Evolutionary conservation across 345 rosid genomes (phyloP).

Genomic region (Arabis hirsuta): DNA sequence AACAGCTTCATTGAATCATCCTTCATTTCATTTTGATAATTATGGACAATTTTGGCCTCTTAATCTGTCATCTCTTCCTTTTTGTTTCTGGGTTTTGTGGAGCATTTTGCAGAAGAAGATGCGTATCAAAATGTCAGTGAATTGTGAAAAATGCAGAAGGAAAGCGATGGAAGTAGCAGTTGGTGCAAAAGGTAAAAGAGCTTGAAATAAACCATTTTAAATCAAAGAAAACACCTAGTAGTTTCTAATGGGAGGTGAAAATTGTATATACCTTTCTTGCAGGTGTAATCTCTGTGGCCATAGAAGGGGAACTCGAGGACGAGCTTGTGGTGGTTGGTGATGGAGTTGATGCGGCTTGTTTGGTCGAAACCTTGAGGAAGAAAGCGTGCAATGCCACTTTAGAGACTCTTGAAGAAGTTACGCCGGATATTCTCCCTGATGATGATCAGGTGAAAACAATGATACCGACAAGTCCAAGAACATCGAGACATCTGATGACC

Average conservation of each 20-base stretch:
- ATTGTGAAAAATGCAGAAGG: conserved; percentile 46
- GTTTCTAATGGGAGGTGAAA: conserved; percentile 12
- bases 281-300: conserved; percentile 52
- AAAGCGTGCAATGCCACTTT: conserved; percentile 43
- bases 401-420: conserved; percentile 45
- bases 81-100: conserved; percentile 6
- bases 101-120: conserved; percentile 51
- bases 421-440: conserved; percentile 4
- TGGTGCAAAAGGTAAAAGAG: conserved; percentile 38
- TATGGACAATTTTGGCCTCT: neutral
- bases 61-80: neutral
- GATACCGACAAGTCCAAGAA: neutral
- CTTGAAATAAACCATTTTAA: too few species aligned
- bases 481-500: neutral
- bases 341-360: conserved; percentile 46
- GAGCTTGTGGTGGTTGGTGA: conserved; percentile 50
- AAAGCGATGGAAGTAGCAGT: conserved; percentile 50
- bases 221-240: neutral
- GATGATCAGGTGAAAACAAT: conserved; percentile 8
- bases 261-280: conserved; percentile 10
- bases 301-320: conserved; percentile 47
- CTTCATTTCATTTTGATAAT: neutral
- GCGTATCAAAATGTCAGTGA: conserved; percentile 34
- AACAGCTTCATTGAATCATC: conserved; percentile 9
- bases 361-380: conserved; percentile 48